phyloP scores from a whole-genome alignment of 345 rosid species.

The Camelina hispida region DNA sequence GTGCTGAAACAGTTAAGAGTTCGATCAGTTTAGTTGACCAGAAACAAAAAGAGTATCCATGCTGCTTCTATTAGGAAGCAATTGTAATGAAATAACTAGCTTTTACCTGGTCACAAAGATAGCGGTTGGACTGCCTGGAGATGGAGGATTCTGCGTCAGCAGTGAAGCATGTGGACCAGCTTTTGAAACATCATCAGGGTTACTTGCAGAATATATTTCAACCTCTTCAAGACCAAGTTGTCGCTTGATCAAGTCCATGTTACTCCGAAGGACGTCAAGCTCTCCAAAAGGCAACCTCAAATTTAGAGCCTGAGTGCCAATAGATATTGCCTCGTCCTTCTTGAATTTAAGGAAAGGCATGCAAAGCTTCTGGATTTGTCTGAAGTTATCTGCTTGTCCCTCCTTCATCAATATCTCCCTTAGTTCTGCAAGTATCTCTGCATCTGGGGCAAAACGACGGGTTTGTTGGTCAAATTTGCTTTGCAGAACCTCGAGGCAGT shows the following conservation, averaged over 20 bases:
- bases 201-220: constrained; percentile 56
- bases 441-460: constrained; percentile 60
- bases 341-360: constrained; percentile 93
- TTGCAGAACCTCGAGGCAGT: constrained; percentile 72
- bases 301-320: constrained; percentile 79
- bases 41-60: background rate
- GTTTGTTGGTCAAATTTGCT: constrained; percentile 58
- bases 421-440: constrained; percentile 66
- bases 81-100: constrained; percentile 1
- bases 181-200: constrained; percentile 51
- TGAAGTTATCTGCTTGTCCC: constrained; percentile 67
- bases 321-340: constrained; percentile 71
- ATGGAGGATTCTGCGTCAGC: constrained; percentile 71
- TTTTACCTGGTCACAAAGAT: constrained; percentile 64
- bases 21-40: background rate
- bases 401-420: constrained; percentile 61
- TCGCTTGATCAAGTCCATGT: constrained; percentile 77
- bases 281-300: constrained; percentile 86
- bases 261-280: constrained; percentile 74
- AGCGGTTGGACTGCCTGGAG: constrained; percentile 88
- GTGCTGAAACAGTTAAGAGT: background rate
- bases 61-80: constrained; percentile 7
- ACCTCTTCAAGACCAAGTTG: constrained; percentile 73
- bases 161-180: constrained; percentile 63
- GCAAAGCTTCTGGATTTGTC: constrained; percentile 69